phyloP scores from a whole-genome alignment of 139 green algal species.

The Limnomonas spitsbergensis region DNA sequence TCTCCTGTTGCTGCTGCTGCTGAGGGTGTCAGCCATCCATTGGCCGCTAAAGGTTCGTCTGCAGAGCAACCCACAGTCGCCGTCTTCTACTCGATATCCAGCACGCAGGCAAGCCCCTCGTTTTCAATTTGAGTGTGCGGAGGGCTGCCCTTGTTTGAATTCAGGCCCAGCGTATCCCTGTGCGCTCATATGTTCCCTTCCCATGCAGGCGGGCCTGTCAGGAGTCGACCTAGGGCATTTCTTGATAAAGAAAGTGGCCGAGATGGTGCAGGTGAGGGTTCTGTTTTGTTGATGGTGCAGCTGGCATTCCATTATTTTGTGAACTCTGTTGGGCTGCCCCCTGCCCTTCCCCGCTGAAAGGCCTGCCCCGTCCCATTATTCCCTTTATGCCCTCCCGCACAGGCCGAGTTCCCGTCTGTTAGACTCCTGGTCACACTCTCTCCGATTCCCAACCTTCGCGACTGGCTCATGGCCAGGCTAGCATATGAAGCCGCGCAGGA shows the following conservation, averaged over 20 bases:
- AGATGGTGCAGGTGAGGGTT: constrained; percentile 26
- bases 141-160: too few species aligned
- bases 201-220: constrained; percentile 32
- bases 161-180: too few species aligned
- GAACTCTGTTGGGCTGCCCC: too few species aligned
- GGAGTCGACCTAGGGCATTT: constrained; percentile 82
- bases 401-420: constrained; percentile 31
- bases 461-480: constrained; percentile 58
- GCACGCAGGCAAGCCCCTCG: constrained; percentile 31
- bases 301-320: too few species aligned
- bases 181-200: background rate
- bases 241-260: constrained; percentile 68
- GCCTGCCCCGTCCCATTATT: too few species aligned
- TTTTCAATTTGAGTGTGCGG: background rate
- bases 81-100: constrained; percentile 79
- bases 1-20: too few species aligned
- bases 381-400: too few species aligned
- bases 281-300: background rate
- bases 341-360: too few species aligned
- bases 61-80: constrained; percentile 42
- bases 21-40: too few species aligned
- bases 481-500: constrained; percentile 12
- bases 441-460: constrained; percentile 66
- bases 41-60: too few species aligned
- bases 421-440: constrained; percentile 68